These are phyloP conservation scores for Darksidea phi DNA, from an alignment of 495 filamentous ascomycete genomes.

Conservation along the genomic window DNA sequence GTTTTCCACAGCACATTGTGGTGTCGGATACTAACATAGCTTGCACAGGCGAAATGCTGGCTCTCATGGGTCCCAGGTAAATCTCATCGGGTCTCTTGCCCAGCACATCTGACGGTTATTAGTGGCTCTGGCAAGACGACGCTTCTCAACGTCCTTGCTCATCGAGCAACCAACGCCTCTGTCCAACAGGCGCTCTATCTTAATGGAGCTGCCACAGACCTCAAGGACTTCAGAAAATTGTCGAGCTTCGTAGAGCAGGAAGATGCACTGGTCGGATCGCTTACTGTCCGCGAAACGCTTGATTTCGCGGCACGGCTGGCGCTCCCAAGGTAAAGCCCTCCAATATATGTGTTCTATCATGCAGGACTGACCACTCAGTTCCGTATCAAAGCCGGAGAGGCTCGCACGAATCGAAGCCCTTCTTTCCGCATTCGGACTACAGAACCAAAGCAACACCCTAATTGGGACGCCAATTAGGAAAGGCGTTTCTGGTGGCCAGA, in stretches of 20 bases:
- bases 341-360: not conserved
- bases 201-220: conserved; percentile 53
- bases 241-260: conserved; percentile 81
- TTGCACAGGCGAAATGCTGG: conserved; percentile 64
- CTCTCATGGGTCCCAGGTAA: conserved; percentile 69
- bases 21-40: not conserved
- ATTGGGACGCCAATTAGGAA: conserved; percentile 78
- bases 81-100: not conserved
- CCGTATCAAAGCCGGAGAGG: conserved; percentile 51
- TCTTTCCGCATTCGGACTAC: conserved; percentile 61
- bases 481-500: conserved; percentile 78
- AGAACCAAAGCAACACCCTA: conserved; percentile 61
- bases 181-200: conserved; percentile 54
- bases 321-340: conserved; percentile 50
- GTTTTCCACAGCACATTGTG: not conserved
- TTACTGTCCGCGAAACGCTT: conserved; percentile 76
- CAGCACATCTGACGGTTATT: conserved; percentile 2
- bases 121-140: conserved; percentile 75
- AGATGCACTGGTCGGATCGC: conserved; percentile 73
- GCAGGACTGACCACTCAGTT: conserved; percentile 34
- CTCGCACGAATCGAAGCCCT: conserved; percentile 56
- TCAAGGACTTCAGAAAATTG: conserved; percentile 51
- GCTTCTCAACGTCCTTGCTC: conserved; percentile 70
- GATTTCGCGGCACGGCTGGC: conserved; percentile 63
- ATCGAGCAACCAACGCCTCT: conserved; percentile 50